These are phyloP conservation scores for Xylaria sp. DNA, from an alignment of 495 filamentous ascomycete genomes.

Conservation along the genomic window DNA sequence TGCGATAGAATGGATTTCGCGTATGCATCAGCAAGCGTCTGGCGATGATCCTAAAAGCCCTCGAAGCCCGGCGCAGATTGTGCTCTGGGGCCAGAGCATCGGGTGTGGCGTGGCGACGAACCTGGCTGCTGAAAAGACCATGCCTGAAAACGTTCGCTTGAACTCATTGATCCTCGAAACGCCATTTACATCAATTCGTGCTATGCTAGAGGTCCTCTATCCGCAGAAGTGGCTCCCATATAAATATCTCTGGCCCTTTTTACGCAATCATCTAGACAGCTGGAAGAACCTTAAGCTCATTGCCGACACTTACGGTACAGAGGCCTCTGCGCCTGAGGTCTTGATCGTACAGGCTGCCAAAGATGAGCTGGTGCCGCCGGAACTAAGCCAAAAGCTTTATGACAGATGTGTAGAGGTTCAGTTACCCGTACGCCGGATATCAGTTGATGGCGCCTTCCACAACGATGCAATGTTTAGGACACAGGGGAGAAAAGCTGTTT, in stretches of 20 bases:
- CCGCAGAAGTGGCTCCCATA: slow-evolving; percentile 87
- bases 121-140: slow-evolving; percentile 44
- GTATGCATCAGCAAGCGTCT: slow-evolving; percentile 22
- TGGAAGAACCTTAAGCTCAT: slow-evolving; percentile 51
- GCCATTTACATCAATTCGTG: slow-evolving; percentile 73
- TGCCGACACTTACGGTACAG: slow-evolving; percentile 30
- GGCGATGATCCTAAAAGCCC: slow-evolving; percentile 20
- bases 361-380: slow-evolving; percentile 72
- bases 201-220: slow-evolving; percentile 77
- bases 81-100: slow-evolving; percentile 85
- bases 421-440: slow-evolving; percentile 46
- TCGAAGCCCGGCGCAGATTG: slow-evolving; percentile 49
- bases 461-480: slow-evolving; percentile 53
- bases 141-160: slow-evolving; percentile 42
- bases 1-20: slow-evolving; percentile 60
- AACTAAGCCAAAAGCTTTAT: slow-evolving; percentile 60
- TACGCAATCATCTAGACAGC: slow-evolving; percentile 55
- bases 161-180: slow-evolving; percentile 73
- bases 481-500: slow-evolving; percentile 50
- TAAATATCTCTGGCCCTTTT: slow-evolving; percentile 55
- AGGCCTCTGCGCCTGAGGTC: slow-evolving; percentile 45
- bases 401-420: slow-evolving; percentile 50
- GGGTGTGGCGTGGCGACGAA: slow-evolving; percentile 67
- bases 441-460: slow-evolving; percentile 51
- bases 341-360: slow-evolving; percentile 67